Evolutionary conservation across 1,284 basidiomycete species (phyloP).

Genomic region (Baeospora myosura): DNA sequence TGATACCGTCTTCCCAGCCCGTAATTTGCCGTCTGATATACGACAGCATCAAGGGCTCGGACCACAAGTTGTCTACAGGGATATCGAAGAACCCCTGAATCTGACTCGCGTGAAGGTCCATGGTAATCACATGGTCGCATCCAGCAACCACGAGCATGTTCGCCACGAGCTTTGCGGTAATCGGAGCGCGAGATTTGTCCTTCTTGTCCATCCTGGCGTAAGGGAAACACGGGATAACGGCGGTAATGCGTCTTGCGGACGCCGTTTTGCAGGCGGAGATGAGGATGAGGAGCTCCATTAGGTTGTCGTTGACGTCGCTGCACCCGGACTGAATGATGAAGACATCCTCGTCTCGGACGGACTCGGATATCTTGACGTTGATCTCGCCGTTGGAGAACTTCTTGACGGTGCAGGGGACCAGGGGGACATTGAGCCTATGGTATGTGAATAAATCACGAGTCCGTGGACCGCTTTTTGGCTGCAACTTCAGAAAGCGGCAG

Average conservation of each 20-base stretch:
- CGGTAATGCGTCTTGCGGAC: constrained; percentile 92
- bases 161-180: constrained; percentile 96
- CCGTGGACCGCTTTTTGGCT: constrained; percentile 35
- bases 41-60: constrained; percentile 80
- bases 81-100: constrained; percentile 99
- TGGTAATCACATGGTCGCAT: constrained; percentile 97
- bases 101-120: constrained; percentile 97
- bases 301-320: constrained; percentile 74
- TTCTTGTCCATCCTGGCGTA: constrained; percentile 98
- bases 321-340: constrained; percentile 91
- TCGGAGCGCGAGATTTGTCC: constrained; percentile 93
- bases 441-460: constrained; percentile 35
- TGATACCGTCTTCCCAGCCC: constrained; percentile 84
- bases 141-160: constrained; percentile 97
- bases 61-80: constrained; percentile 94
- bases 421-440: constrained; percentile 79
- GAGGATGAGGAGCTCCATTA: constrained; percentile 89
- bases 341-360: constrained; percentile 94
- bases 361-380: constrained; percentile 88
- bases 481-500: constrained; percentile 39
- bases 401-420: constrained; percentile 87
- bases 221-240: constrained; percentile 96
- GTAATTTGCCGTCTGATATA: constrained; percentile 88
- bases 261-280: constrained; percentile 96
- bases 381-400: constrained; percentile 97